Evolutionary conservation across 2,329 filamentous ascomycete species (phyloP).

Genomic region (Ophiostoma triangulosporum): DNA sequence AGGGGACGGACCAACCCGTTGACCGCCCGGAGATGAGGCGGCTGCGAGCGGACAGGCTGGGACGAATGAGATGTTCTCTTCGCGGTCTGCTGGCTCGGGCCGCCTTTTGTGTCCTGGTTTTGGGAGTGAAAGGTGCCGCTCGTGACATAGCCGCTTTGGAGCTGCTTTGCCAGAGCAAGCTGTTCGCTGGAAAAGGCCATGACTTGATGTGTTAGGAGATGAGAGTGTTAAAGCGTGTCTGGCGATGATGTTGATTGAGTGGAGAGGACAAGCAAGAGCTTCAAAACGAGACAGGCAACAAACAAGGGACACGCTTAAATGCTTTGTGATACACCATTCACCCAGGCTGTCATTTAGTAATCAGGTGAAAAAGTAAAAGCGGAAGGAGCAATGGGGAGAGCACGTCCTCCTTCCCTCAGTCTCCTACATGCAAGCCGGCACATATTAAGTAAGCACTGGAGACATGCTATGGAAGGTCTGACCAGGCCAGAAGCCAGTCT

Average conservation of each 20-base stretch:
- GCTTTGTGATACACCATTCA: too few relatives aligned
- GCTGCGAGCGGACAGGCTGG: background rate
- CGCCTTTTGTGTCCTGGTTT: background rate
- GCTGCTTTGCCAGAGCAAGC: slow-evolving; percentile 11
- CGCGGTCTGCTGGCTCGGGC: background rate
- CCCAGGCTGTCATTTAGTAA: too few relatives aligned
- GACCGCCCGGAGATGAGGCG: background rate
- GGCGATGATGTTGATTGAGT: background rate
- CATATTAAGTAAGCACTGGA: too few relatives aligned
- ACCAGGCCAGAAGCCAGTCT: too few relatives aligned
- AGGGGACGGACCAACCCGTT: slow-evolving; percentile 8
- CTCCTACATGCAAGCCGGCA: background rate
- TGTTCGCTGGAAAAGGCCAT: slow-evolving; percentile 9
- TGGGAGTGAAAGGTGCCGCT: slow-evolving; percentile 8
- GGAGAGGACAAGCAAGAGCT: background rate
- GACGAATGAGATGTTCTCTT: background rate
- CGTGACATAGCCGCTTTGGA: slow-evolving; percentile 5
- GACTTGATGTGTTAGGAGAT: too few relatives aligned
- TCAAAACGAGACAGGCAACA: background rate
- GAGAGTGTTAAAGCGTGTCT: too few relatives aligned
- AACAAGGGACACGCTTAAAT: too few relatives aligned
- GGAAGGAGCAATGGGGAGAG: background rate
- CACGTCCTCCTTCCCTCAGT: background rate
- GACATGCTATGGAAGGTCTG: too few relatives aligned
- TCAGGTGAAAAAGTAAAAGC: too few relatives aligned